Evolutionary conservation across 441 rosid genomes (phyloP).

Genomic region (Pelargonium myrrhifolium): DNA sequence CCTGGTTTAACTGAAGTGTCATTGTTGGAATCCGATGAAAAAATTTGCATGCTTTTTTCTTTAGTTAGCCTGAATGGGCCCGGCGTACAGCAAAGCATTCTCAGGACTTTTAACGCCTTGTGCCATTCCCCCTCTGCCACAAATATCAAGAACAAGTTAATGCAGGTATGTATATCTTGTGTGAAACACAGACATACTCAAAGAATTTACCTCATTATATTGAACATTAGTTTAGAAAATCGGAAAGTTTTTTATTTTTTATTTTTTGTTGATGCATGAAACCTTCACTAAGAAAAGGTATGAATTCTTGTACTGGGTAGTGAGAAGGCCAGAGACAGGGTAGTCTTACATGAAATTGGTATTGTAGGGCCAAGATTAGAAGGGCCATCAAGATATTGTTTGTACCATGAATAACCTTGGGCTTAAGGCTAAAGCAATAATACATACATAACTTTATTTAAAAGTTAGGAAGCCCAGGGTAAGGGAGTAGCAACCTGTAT

Average conservation of each 20-base stretch:
- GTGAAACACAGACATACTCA: background rate
- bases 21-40: conserved; percentile 47
- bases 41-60: conserved; percentile 40
- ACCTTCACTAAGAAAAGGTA: background rate
- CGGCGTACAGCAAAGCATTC: conserved; percentile 41
- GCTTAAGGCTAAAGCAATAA: background rate
- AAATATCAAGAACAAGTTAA: conserved; percentile 35
- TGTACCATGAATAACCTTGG: background rate
- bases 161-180: conserved; percentile 33
- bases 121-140: conserved; percentile 47
- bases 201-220: background rate
- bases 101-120: conserved; percentile 42
- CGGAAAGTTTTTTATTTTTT: no score
- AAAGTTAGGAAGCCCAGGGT: background rate
- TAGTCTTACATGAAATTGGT: background rate
- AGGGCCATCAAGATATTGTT: conserved; percentile 10
- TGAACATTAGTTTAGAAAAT: background rate
- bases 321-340: conserved; percentile 8
- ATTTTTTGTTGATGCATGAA: conserved; percentile 9
- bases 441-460: no score
- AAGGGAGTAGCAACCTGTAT: background rate
- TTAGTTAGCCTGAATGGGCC: conserved; percentile 40
- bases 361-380: background rate
- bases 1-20: conserved; percentile 25
- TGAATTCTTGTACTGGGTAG: background rate